Evolutionary conservation across 495 filamentous ascomycete species (phyloP), one percentile per base, ranked within the genome.

Genomic region (Diplogelasinospora grovesii): DNA sequence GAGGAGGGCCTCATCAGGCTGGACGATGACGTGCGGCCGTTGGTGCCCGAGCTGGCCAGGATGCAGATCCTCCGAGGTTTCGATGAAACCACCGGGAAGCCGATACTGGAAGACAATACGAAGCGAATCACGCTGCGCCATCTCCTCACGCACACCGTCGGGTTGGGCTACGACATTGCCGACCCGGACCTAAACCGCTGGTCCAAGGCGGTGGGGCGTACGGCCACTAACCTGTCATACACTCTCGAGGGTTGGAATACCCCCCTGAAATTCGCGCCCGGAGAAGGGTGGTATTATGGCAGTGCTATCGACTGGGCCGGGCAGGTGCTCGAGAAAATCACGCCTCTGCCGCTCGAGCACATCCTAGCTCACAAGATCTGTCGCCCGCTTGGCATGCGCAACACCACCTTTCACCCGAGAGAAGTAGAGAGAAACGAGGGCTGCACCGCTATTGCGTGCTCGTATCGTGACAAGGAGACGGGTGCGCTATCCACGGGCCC

Each of bases 221-320:
- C 53, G 1, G 22, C 27, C 2, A 42, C 29, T 13, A 37, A 36
- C 8, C 22, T 46, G 1, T 41, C 27, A 14, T 48, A 37, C 22
- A 53, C 47, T 1, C 34, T 49, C n/a, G 53, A 56, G 9, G 60
- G 60, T n/a, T 61, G 46, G 48, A 48, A 21, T 9, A 42, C 41
- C 6, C 60, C 60, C 8, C 48, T 64, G 11, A 34, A 41, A 22
- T 62, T 61, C 22, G 18, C 39, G 1, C 59, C 61, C 0, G 60
- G 60, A 0, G 47, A 48, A 1, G 53, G 52, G 3, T 65, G 59
- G 59, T 48, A 36, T 1, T 65, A 65, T 21, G 57, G 61, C 9
- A 41, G 43, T 1, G 49, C 28, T 4, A 15, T 49, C 19, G 61
- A 65, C 46, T 65, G 59, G 57, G 59, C 55, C 3, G 61, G 57